These are phyloP conservation scores for Rosa rugosa DNA, from an alignment of 306 rosid genomes.

Conservation along the genomic window DNA sequence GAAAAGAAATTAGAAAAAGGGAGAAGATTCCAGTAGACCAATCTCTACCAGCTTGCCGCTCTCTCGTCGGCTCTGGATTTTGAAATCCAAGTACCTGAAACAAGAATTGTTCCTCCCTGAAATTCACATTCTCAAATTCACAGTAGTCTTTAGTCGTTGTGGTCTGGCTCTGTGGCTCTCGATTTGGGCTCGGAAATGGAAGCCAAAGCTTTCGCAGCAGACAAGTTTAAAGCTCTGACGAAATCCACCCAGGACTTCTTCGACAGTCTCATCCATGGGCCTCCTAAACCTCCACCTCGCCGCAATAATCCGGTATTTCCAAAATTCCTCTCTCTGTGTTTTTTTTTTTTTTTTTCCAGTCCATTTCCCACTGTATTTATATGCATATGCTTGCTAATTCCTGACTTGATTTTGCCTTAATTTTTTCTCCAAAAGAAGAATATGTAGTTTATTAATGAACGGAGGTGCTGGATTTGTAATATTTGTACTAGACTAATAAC, in stretches of 20 bases:
- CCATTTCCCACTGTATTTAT: background rate
- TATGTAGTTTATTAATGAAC: background rate
- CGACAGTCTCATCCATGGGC: constrained; percentile 40
- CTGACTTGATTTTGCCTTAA: background rate
- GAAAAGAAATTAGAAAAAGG: background rate
- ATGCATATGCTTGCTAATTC: background rate
- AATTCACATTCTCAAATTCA: background rate
- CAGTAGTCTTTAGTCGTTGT: background rate
- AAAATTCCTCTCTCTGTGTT: background rate
- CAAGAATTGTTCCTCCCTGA: background rate
- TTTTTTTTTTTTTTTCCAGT: background rate
- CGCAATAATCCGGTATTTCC: constrained; percentile 59
- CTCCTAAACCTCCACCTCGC: constrained; percentile 32
- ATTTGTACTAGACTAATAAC: no score
- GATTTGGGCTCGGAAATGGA: constrained; percentile 49
- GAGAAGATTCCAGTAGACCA: constrained; percentile 2
- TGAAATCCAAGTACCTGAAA: background rate
- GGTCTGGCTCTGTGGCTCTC: background rate
- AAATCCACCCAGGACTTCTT: constrained; percentile 56
- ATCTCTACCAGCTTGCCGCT: constrained; percentile 10
- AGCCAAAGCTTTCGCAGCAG: constrained; percentile 34
- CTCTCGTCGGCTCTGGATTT: constrained; percentile 4
- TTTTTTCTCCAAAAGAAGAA: background rate
- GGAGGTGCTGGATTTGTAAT: no score
- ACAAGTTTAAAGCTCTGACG: constrained; percentile 47